Conservation (phyloP, 768 basidiomycete genomes). For the Suillus decipiens region DNA sequence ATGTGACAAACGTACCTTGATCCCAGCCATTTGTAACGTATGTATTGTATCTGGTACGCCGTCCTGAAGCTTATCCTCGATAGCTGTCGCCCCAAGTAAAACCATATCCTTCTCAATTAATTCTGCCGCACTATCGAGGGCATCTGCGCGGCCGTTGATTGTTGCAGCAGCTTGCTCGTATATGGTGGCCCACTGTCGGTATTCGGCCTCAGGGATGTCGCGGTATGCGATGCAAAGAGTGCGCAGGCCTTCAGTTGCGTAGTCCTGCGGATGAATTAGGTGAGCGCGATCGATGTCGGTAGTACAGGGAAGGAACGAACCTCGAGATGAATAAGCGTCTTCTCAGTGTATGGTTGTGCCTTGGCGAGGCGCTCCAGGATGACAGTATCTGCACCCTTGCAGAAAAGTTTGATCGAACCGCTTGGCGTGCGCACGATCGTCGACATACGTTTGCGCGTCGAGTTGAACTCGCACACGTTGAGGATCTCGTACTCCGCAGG, state of each 20-base stretch:
- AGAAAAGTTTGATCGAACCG: slow-evolving; percentile 92
- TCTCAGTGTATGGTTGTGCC: slow-evolving; percentile 81
- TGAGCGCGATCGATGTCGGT: slow-evolving; percentile 7
- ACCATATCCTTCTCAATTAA: slow-evolving; percentile 94
- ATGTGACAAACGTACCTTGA: slow-evolving; percentile 60
- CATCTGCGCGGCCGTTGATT: slow-evolving; percentile 92
- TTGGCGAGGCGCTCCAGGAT: slow-evolving; percentile 91
- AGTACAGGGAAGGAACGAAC: slow-evolving; percentile 39
- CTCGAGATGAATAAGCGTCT: slow-evolving; percentile 88
- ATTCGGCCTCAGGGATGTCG: slow-evolving; percentile 90
- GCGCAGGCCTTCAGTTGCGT: slow-evolving; percentile 94
- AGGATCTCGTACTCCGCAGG: slow-evolving; percentile 84
- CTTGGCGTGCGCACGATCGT: slow-evolving; percentile 86
- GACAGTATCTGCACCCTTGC: slow-evolving; percentile 97
- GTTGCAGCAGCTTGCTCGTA: slow-evolving; percentile 94
- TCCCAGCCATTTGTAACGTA: slow-evolving; percentile 96
- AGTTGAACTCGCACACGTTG: slow-evolving; percentile 99
- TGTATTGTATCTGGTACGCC: slow-evolving; percentile 99
- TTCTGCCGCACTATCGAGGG: slow-evolving; percentile 92
- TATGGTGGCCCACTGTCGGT: slow-evolving; percentile 83
- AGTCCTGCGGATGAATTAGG: slow-evolving; percentile 57
- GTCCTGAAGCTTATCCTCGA: slow-evolving; percentile 98
- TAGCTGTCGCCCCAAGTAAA: slow-evolving; percentile 93
- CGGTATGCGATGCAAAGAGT: slow-evolving; percentile 97
- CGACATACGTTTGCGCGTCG: slow-evolving; percentile 97